Conservation (phyloP, 257 asterid species). For the Lantana camara region DNA sequence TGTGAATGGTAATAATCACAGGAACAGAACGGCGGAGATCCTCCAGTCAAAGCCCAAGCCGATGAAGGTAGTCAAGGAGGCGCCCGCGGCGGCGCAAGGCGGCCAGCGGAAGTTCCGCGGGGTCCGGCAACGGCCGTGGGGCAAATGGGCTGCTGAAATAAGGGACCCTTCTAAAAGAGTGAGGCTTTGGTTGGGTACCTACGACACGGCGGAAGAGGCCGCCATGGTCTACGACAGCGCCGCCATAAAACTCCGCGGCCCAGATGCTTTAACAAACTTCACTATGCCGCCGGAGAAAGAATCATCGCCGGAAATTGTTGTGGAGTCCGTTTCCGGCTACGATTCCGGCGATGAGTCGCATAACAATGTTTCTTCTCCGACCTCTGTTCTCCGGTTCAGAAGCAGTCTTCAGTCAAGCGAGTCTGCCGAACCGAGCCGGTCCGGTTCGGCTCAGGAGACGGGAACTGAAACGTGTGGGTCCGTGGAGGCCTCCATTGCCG, state of each 20-base stretch:
- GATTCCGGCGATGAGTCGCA: conserved; percentile 71
- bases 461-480: conserved; percentile 10
- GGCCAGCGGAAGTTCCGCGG: conserved; percentile 58
- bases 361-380: conserved; percentile 52
- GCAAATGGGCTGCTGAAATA: conserved; percentile 78
- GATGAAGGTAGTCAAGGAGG: conserved; percentile 31
- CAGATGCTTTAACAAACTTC: conserved; percentile 69
- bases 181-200: conserved; percentile 75
- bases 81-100: conserved; percentile 6
- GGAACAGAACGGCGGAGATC: conserved; percentile 25
- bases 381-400: conserved; percentile 57
- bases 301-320: conserved; percentile 25
- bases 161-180: conserved; percentile 55
- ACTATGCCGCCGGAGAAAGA: conserved; percentile 26
- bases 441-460: conserved; percentile 20
- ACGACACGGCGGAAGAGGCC: conserved; percentile 75
- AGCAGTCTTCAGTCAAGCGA: conserved; percentile 30
- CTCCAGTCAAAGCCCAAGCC: conserved; percentile 42
- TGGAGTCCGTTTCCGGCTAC: conserved; percentile 41
- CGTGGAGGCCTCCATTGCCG: conserved; percentile 9
- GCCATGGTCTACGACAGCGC: conserved; percentile 80
- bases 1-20: not conserved
- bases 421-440: conserved; percentile 28
- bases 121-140: conserved; percentile 78
- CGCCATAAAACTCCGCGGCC: conserved; percentile 66